Evolutionary conservation across 306 rosid species (phyloP).

Genomic region (Pyrus bretschneideri): DNA sequence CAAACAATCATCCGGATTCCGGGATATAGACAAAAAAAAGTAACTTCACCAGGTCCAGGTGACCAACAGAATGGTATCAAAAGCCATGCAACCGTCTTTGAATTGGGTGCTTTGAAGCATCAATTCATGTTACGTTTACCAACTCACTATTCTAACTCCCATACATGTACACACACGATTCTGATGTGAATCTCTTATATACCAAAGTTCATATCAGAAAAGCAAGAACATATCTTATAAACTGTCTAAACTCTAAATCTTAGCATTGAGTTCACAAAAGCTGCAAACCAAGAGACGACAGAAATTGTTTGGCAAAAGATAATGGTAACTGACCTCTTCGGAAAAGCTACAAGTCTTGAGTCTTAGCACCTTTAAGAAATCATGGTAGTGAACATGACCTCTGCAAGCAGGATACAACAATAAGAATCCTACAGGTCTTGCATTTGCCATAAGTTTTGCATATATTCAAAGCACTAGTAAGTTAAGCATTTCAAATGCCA

Average conservation of each 20-base stretch:
- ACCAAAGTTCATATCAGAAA: background rate
- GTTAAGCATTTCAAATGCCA: background rate
- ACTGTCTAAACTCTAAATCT: background rate
- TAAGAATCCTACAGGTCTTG: background rate
- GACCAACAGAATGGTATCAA: background rate
- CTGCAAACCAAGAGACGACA: background rate
- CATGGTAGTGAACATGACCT: conserved; percentile 62
- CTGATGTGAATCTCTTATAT: background rate
- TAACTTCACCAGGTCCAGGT: background rate
- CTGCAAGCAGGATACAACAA: conserved; percentile 41
- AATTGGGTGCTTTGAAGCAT: background rate
- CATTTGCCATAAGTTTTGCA: background rate
- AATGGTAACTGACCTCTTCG: conserved; percentile 56
- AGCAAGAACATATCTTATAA: background rate
- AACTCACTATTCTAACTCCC: background rate
- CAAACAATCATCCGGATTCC: background rate
- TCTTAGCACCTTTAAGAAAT: conserved; percentile 63
- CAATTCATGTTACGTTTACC: background rate
- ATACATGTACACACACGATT: background rate
- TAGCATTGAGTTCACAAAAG: background rate
- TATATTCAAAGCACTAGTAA: background rate
- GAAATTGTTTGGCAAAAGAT: background rate
- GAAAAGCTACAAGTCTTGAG: conserved; percentile 58
- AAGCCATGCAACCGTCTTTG: background rate
- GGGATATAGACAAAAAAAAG: background rate